A percentile compares a stretch with the other conserved stretches of the same genome.
phyloP scores from a whole-genome alignment of 345 rosid species.

The Erodium maritimum region DNA sequence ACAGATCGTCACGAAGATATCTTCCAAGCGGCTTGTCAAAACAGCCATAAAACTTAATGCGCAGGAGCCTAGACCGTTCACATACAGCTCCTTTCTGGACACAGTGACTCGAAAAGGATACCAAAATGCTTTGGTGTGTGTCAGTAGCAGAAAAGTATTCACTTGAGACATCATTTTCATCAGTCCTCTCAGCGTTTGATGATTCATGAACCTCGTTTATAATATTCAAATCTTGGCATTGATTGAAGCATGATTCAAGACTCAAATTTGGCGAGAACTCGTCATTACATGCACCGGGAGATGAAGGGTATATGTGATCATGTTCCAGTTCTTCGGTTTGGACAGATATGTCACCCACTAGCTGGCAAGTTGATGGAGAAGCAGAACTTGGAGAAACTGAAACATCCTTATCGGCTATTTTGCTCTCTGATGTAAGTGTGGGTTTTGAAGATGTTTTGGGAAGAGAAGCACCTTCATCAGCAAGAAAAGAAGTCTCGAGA shows the following conservation, averaged over 20 bases:
- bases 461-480: slow-evolving; percentile 97
- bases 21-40: slow-evolving; percentile 96
- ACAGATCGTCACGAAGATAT: slow-evolving; percentile 71
- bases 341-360: neutral
- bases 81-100: slow-evolving; percentile 71
- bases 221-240: slow-evolving; percentile 3
- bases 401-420: slow-evolving; percentile 20
- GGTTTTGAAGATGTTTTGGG: slow-evolving; percentile 43
- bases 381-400: slow-evolving; percentile 22
- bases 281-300: slow-evolving; percentile 13
- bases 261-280: slow-evolving; percentile 19
- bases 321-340: neutral
- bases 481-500: slow-evolving; percentile 93
- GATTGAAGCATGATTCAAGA: slow-evolving; percentile 12
- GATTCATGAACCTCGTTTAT: slow-evolving; percentile 20
- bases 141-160: slow-evolving; percentile 72
- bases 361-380: neutral
- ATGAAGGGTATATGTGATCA: no score
- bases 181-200: slow-evolving; percentile 29
- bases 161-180: slow-evolving; percentile 43
- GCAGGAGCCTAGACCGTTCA: slow-evolving; percentile 78
- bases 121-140: slow-evolving; percentile 81
- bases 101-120: slow-evolving; percentile 82
- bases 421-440: slow-evolving; percentile 30
- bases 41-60: slow-evolving; percentile 88